Percentiles rank a stretch among this genome's conserved stretches.
Evolutionary conservation across 2,329 filamentous ascomycete species (phyloP).

Genomic region (Cladosporium sp.): DNA sequence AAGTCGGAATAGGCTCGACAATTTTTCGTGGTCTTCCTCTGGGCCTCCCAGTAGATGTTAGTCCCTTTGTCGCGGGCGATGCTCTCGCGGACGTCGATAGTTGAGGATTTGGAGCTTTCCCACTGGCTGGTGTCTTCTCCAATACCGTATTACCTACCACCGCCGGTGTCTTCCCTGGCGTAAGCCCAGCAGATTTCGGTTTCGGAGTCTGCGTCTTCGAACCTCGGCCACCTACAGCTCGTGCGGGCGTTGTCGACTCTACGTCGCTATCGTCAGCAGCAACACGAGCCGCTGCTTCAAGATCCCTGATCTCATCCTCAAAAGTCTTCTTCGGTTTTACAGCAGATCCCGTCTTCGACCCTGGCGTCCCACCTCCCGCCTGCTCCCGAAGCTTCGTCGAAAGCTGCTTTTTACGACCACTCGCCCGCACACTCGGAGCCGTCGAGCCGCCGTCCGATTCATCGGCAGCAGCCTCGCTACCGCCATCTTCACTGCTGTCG

Average conservation of each 20-base stretch:
- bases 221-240: constrained; percentile 6
- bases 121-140: not conserved
- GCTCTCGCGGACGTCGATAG: not conserved
- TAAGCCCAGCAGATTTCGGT: not conserved
- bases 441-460: not conserved
- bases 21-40: constrained; percentile 7
- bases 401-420: not conserved
- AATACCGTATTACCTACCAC: not conserved
- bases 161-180: not conserved
- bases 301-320: constrained; percentile 28
- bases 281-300: constrained; percentile 21
- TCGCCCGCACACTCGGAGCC: not conserved
- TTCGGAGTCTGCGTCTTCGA: constrained; percentile 2
- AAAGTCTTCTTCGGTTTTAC: constrained; percentile 25
- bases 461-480: not conserved
- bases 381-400: constrained; percentile 3
- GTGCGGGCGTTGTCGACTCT: constrained; percentile 10
- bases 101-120: not conserved
- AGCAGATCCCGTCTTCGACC: not conserved
- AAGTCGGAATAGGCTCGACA: not conserved
- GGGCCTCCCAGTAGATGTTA: not conserved
- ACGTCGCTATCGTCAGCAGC: constrained; percentile 17
- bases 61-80: not conserved
- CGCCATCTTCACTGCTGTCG: not conserved
- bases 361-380: not conserved